Percentiles rank a stretch among this genome's conserved stretches.
phyloP scores from a whole-genome alignment of 2,329 filamentous ascomycete genomes.

The Fusarium pilosicola region DNA sequence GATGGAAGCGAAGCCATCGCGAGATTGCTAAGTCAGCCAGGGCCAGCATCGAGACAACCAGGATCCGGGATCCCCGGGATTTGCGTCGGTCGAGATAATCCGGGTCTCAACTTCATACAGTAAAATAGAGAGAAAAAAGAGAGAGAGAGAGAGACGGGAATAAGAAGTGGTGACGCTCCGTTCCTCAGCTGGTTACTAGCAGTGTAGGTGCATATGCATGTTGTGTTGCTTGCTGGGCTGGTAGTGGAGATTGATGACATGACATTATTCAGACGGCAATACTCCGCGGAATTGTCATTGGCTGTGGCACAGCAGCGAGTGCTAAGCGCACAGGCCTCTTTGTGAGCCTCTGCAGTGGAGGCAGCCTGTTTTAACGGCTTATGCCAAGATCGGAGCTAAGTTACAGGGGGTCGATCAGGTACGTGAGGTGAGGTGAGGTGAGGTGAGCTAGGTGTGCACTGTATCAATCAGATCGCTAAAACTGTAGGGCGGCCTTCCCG shows the following conservation, averaged over 20 bases:
- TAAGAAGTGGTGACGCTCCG: not conserved
- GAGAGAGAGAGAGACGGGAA: not conserved
- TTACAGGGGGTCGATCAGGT: not conserved
- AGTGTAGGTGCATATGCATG: not conserved
- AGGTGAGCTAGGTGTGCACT: not conserved
- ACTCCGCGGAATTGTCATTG: not conserved
- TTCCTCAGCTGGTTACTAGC: slow-evolving; percentile 17
- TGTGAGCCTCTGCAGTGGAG: not conserved
- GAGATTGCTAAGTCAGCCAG: not conserved
- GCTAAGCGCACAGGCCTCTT: slow-evolving; percentile 13
- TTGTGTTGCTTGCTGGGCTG: no score
- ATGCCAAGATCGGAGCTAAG: not conserved
- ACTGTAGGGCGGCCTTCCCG: not conserved
- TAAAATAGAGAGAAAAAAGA: not conserved
- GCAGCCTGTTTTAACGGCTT: not conserved
- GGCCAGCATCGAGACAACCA: not conserved
- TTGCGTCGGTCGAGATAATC: not conserved
- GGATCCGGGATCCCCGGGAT: not conserved
- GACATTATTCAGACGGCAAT: not conserved
- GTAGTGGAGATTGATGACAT: slow-evolving; percentile 7
- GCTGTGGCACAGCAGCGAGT: not conserved
- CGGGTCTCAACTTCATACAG: not conserved
- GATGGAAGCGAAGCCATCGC: slow-evolving; percentile 57
- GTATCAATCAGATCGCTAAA: not conserved
- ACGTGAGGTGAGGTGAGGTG: not conserved